phyloP scores from a whole-genome alignment of 2,329 filamentous ascomycete species.

The Emydomyces testavorans region DNA sequence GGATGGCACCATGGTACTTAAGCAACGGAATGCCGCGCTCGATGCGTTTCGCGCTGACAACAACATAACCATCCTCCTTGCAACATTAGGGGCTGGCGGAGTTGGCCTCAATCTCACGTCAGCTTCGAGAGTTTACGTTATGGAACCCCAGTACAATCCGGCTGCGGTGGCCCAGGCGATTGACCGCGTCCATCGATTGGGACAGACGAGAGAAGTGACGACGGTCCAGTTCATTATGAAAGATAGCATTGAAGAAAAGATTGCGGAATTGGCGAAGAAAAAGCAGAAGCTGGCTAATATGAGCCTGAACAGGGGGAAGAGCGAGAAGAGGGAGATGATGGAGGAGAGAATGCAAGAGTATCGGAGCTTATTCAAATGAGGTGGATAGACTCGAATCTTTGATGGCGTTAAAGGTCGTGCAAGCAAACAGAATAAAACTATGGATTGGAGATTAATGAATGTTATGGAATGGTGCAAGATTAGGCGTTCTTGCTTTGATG shows the following conservation, averaged over 20 bases:
- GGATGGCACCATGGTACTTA: constrained; percentile 76
- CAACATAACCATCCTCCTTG: constrained; percentile 65
- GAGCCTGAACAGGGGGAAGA: constrained; percentile 60
- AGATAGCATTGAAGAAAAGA: constrained; percentile 85
- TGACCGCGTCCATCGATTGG: constrained; percentile 81
- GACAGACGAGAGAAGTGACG: constrained; percentile 78
- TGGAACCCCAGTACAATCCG: constrained; percentile 98
- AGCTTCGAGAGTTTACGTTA: constrained; percentile 80
- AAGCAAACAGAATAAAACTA: neutral
- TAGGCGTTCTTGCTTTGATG: neutral
- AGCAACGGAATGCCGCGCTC: constrained; percentile 62
- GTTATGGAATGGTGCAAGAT: neutral
- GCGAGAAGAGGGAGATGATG: constrained; percentile 50
- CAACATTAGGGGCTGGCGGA: constrained; percentile 85
- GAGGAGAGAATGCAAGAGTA: constrained; percentile 54
- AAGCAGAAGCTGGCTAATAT: constrained; percentile 85
- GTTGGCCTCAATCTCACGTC: constrained; percentile 82
- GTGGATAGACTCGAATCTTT: neutral
- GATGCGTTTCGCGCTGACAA: constrained; percentile 63
- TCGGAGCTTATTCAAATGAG: constrained; percentile 43
- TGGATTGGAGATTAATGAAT: neutral
- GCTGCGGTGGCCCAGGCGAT: constrained; percentile 89
- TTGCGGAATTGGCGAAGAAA: constrained; percentile 77
- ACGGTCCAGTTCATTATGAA: constrained; percentile 85
- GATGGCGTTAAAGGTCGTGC: neutral